Evolutionary conservation across 2,329 filamentous ascomycete genomes (phyloP).

Genomic region (Colletotrichum tabaci): DNA sequence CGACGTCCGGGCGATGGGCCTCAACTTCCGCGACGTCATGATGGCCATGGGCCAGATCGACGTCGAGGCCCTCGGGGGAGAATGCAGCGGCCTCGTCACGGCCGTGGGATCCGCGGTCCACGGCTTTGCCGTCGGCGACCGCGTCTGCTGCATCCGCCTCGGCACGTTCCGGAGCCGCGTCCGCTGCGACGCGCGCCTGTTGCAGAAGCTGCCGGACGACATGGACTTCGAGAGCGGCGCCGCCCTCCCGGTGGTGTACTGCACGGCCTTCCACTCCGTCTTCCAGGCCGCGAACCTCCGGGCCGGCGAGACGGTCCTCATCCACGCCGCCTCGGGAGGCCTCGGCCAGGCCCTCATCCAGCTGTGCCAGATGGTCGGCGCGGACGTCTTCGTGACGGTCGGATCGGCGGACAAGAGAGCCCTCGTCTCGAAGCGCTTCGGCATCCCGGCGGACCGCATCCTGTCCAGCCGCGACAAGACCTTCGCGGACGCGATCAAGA

Average conservation of each 20-base stretch:
- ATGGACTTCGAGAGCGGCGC: constrained; percentile 48
- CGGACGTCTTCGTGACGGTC: constrained; percentile 51
- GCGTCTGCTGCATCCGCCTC: constrained; percentile 41
- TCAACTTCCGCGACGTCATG: constrained; percentile 47
- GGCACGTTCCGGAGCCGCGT: constrained; percentile 50
- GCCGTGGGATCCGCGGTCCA: constrained; percentile 49
- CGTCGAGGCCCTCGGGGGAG: constrained; percentile 45
- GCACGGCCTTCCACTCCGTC: constrained; percentile 50
- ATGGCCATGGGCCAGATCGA: constrained; percentile 46
- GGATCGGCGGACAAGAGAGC: constrained; percentile 48
- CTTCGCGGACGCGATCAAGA: constrained; percentile 50
- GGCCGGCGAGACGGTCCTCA: constrained; percentile 50
- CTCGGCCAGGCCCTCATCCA: constrained; percentile 55
- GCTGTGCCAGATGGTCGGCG: constrained; percentile 49
- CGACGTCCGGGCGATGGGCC: constrained; percentile 45
- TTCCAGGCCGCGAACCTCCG: constrained; percentile 47
- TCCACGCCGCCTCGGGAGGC: constrained; percentile 54
- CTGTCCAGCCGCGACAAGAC: constrained; percentile 46
- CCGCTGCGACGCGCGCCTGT: background rate
- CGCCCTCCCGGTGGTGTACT: constrained; percentile 46
- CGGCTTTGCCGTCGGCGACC: constrained; percentile 50
- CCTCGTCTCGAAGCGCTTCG: constrained; percentile 47
- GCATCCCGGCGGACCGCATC: constrained; percentile 46
- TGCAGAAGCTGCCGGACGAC: constrained; percentile 52
- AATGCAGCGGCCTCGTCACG: constrained; percentile 52